These are phyloP conservation scores for Geum urbanum DNA, from an alignment of 306 rosid genomes.

Conservation along the genomic window DNA sequence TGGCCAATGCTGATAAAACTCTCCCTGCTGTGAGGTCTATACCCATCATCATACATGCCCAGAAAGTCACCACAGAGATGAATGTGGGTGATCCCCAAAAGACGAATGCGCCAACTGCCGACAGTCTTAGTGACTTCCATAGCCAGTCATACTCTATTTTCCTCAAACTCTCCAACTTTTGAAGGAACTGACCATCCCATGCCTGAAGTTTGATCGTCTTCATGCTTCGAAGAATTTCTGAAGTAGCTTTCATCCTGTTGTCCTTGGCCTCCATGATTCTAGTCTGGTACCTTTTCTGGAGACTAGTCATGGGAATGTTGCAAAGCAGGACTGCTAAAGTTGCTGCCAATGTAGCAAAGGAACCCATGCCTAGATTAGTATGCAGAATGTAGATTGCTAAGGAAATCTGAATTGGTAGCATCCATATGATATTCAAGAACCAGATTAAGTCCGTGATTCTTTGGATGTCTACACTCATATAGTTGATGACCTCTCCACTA, in stretches of 20 bases:
- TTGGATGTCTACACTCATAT: constrained; percentile 92
- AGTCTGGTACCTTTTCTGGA: constrained; percentile 70
- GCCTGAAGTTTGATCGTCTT: constrained; percentile 91
- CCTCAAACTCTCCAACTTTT: constrained; percentile 56
- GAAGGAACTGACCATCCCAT: constrained; percentile 75
- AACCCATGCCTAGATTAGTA: constrained; percentile 71
- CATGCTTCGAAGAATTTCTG: constrained; percentile 78
- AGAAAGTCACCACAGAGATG: constrained; percentile 75
- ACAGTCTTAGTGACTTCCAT: constrained; percentile 56
- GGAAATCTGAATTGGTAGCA: constrained; percentile 86
- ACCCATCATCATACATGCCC: constrained; percentile 69
- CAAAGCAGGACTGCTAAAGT: constrained; percentile 64
- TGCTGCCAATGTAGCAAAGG: constrained; percentile 68
- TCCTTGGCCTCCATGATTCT: constrained; percentile 96
- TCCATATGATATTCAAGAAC: constrained; percentile 76
- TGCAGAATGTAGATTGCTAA: constrained; percentile 71
- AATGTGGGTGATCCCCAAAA: constrained; percentile 93
- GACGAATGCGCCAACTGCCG: constrained; percentile 52
- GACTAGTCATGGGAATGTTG: constrained; percentile 74
- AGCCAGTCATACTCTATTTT: constrained; percentile 61
- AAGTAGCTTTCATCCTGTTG: constrained; percentile 76
- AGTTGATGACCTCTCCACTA: constrained; percentile 88
- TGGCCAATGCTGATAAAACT: constrained; percentile 84
- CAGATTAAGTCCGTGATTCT: constrained; percentile 85
- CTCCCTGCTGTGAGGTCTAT: constrained; percentile 86